These are phyloP conservation scores for Sisymbrium irio DNA, from an alignment of 345 rosid species.

Conservation along the genomic window DNA sequence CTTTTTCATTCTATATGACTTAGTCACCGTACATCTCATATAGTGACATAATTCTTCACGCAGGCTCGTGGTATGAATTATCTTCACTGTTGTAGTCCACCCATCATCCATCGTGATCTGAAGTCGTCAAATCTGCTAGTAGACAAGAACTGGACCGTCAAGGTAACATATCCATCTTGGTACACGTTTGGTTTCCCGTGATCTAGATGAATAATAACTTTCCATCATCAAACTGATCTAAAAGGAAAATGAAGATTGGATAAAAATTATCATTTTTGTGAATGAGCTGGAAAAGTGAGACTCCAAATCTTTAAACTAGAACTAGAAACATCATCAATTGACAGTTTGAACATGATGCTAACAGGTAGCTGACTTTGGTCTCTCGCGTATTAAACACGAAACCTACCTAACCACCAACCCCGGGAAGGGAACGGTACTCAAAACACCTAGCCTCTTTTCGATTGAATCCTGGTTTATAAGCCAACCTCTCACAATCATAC, in stretches of 20 bases:
- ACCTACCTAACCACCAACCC: conserved; percentile 71
- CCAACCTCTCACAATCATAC: background rate
- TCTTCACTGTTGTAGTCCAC: conserved; percentile 94
- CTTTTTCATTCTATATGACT: background rate
- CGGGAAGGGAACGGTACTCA: conserved; percentile 86
- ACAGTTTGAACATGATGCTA: conserved; percentile 10
- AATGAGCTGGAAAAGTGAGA: background rate
- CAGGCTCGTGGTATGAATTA: conserved; percentile 98
- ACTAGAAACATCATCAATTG: conserved; percentile 1
- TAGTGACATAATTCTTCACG: conserved; percentile 19
- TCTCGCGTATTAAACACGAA: conserved; percentile 88
- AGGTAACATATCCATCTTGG: conserved; percentile 47
- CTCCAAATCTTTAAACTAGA: background rate
- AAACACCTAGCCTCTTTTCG: background rate
- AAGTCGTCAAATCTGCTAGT: conserved; percentile 97
- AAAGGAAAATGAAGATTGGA: background rate
- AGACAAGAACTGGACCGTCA: conserved; percentile 89
- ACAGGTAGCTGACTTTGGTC: conserved; percentile 97
- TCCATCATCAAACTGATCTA: background rate
- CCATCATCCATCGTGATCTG: conserved; percentile 95
- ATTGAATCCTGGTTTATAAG: background rate
- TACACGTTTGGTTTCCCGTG: background rate
- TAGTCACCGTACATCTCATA: conserved; percentile 7
- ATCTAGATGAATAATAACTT: background rate
- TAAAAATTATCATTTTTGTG: background rate